A percentile compares a stretch with the other conserved stretches of the same genome.
These are phyloP conservation scores for Trebouxia sp. DNA, from an alignment of 139 green algal genomes.

Conservation along the genomic window DNA sequence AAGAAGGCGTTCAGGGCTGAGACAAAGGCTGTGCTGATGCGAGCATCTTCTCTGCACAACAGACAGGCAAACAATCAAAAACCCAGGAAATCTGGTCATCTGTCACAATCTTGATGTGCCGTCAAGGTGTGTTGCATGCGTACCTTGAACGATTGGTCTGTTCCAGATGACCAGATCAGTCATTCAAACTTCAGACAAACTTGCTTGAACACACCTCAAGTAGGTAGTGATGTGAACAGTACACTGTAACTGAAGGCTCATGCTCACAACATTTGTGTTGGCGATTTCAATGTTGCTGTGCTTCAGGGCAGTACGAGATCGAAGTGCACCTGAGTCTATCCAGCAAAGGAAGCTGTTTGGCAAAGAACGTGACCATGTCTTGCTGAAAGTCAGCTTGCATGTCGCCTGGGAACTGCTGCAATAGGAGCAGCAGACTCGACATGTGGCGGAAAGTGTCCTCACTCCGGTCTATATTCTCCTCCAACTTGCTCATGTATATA, in stretches of 20 bases:
- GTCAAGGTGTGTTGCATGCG: too few species aligned
- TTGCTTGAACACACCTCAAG: too few species aligned
- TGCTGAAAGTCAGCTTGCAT: slow-evolving; percentile 39
- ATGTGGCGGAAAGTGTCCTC: slow-evolving; percentile 42
- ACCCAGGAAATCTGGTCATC: too few species aligned
- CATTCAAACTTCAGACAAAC: too few species aligned
- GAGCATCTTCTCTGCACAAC: slow-evolving; percentile 37
- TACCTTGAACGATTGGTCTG: too few species aligned
- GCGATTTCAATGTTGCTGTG: too few species aligned
- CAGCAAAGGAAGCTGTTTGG: slow-evolving; percentile 6
- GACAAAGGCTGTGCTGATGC: slow-evolving; percentile 30
- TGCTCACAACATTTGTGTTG: too few species aligned
- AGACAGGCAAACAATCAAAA: too few species aligned
- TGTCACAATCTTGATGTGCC: too few species aligned
- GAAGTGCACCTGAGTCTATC: background rate
- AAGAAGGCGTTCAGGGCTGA: slow-evolving; percentile 47
- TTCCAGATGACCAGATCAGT: too few species aligned
- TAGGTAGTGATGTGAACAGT: too few species aligned
- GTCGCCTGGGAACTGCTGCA: slow-evolving; percentile 43
- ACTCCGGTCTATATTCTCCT: slow-evolving; percentile 29
- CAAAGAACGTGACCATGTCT: slow-evolving; percentile 43
- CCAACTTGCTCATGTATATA: slow-evolving; percentile 35
- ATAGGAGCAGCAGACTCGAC: slow-evolving; percentile 37
- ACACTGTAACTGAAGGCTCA: too few species aligned
- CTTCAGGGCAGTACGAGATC: background rate